Conservation (phyloP, 1,139 yeast genomes). For the Diutina neorugosa region DNA sequence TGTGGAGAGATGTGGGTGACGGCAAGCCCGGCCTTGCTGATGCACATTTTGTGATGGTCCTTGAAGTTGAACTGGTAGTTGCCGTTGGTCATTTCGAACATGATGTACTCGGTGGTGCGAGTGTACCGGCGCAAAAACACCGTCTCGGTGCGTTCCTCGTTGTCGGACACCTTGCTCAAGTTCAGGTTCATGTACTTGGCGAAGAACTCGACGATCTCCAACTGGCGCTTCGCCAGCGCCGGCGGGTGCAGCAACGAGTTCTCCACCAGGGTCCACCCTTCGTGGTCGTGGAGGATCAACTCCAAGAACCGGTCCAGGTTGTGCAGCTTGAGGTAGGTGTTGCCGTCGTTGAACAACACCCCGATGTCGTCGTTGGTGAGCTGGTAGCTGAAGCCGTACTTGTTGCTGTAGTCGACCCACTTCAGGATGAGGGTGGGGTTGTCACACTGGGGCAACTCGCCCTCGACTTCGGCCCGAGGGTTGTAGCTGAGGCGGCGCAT, state of each 20-base stretch:
- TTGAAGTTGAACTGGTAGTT: conserved; percentile 88
- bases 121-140: conserved; percentile 73
- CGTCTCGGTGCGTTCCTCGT: conserved; percentile 46
- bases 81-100: conserved; percentile 92
- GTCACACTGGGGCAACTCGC: conserved; percentile 34
- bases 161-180: conserved; percentile 60
- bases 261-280: conserved; percentile 67
- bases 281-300: conserved; percentile 44
- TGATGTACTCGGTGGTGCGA: conserved; percentile 65
- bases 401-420: conserved; percentile 97
- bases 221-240: conserved; percentile 49
- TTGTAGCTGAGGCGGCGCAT: conserved; percentile 20
- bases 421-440: conserved; percentile 74
- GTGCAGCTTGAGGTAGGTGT: conserved; percentile 61
- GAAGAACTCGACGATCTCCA: conserved; percentile 75
- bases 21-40: conserved; percentile 64
- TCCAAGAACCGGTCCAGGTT: conserved; percentile 54
- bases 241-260: conserved; percentile 48
- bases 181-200: conserved; percentile 77
- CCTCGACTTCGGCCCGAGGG: conserved; percentile 7
- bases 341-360: conserved; percentile 77
- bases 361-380: conserved; percentile 85
- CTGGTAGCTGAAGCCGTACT: conserved; percentile 92
- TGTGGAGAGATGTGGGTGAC: conserved; percentile 76
- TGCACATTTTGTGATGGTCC: conserved; percentile 83